Conservation (phyloP, 495 filamentous ascomycete genomes). For the Tetracladium setigerum region DNA sequence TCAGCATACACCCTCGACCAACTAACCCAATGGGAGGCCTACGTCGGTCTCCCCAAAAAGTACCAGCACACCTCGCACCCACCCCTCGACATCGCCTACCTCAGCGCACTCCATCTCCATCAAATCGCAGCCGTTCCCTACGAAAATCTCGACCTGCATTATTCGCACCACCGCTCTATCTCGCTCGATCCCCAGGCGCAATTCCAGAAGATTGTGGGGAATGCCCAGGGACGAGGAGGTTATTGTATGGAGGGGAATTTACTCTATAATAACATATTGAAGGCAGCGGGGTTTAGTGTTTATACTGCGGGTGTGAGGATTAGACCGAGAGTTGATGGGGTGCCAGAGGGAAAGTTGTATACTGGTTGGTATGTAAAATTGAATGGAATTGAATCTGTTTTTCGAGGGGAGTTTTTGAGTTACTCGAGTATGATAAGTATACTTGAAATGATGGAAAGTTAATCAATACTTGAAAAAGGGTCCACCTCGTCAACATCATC, state of each 20-base stretch:
- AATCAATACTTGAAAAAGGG: conserved; percentile 29
- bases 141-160: conserved; percentile 54
- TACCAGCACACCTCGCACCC: conserved; percentile 4
- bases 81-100: conserved; percentile 20
- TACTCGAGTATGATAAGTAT: too few species aligned
- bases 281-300: conserved; percentile 51
- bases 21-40: conserved; percentile 8
- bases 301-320: conserved; percentile 34
- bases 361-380: conserved; percentile 34
- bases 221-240: conserved; percentile 48
- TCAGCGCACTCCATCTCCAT: conserved; percentile 34
- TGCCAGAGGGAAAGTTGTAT: conserved; percentile 40
- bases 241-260: conserved; percentile 74
- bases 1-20: conserved; percentile 13
- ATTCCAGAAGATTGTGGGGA: conserved; percentile 55
- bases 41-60: conserved; percentile 7
- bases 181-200: conserved; percentile 49
- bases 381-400: conserved; percentile 51
- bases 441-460: not conserved
- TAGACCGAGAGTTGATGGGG: conserved; percentile 10
- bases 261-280: conserved; percentile 57
- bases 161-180: conserved; percentile 39
- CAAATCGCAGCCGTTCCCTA: conserved; percentile 60
- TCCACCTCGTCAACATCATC: conserved; percentile 66
- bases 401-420: conserved; percentile 51